Base-by-base conservation (phyloP, 495 filamentous ascomycete genomes). In the Neohortaea acidophila region DNA sequence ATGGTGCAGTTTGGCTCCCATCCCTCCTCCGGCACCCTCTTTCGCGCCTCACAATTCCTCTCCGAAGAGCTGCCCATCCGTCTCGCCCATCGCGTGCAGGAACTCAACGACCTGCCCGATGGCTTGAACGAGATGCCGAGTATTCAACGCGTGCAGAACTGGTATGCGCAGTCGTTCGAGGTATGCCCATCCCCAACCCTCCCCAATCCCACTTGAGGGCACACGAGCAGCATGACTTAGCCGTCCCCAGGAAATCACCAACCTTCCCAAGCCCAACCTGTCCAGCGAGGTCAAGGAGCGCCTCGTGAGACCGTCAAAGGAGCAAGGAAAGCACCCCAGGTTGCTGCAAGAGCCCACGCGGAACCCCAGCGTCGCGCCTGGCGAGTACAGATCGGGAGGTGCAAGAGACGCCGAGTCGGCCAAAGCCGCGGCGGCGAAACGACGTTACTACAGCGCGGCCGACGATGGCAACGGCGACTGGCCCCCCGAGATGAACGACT, bases 91-190 rank as follows among this genome's bases (percentile, higher is more conserved):
- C 79, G 89, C 38, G 89, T 97, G 42, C 81, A 89, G 58, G 89
- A 97, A 59, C 73, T 97, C 43, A 73, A 77, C 9, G 77, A 81
- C 56, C 66, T 97, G 4, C 89, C 89, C n/a, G 89, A 96, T 71
- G 89, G 91, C 39, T 72, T 97, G 43, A 94, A 83, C 58, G 84
- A 96, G 42, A 97, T 96, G 89, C 83, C 87, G 22, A 94, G 86
- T 12, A 94, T 97, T 39, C 77, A 79, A 58, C 85, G 76, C 57
- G 89, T 97, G 36, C 74, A 81, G 59, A 85, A 94, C 48, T 97
- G 89, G 89, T 97, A 97, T 61, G 91, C 89, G 44, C 91, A 97
- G 63, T 96, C 91, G 36, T 96, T 97, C 56, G 87, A 97, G 75
- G 87, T 96, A 72, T 47, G 64, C 52, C 7, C 21, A n/a, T n/a